These are phyloP conservation scores for Ganoderma leucocontextum DNA, from an alignment of 1,284 basidiomycete genomes.

Conservation along the genomic window DNA sequence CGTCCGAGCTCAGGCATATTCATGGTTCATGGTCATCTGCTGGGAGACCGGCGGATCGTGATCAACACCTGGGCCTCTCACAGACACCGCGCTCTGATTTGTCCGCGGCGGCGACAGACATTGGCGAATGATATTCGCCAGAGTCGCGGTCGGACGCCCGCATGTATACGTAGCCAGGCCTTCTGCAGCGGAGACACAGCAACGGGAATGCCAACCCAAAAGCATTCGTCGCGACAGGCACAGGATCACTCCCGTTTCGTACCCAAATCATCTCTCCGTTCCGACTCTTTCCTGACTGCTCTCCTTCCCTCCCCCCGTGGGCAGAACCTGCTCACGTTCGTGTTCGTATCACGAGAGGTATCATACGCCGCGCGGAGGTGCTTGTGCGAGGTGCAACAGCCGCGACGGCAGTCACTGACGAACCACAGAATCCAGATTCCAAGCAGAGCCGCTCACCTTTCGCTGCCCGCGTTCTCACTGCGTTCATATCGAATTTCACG, in stretches of 20 bases:
- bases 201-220: conserved; percentile 23
- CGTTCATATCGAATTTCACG: conserved; percentile 21
- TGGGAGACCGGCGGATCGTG: background rate
- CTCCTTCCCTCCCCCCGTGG: background rate
- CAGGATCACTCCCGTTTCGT: conserved; percentile 14
- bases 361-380: background rate
- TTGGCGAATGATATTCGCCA: conserved; percentile 20
- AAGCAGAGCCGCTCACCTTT: conserved; percentile 25
- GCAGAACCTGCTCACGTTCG: background rate
- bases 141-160: conserved; percentile 6
- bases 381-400: conserved; percentile 23
- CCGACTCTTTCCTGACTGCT: background rate
- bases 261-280: conserved; percentile 12
- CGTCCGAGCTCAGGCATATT: background rate
- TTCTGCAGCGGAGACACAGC: conserved; percentile 2
- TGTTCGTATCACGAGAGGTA: conserved; percentile 21
- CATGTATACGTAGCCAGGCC: too few species aligned
- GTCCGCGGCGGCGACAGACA: background rate
- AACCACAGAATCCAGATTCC: background rate
- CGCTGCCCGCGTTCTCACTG: conserved; percentile 22
- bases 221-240: conserved; percentile 29
- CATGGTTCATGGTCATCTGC: background rate
- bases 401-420: conserved; percentile 15
- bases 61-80: conserved; percentile 4
- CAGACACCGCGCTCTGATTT: conserved; percentile 9